Percentiles rank a stretch among this genome's conserved stretches.
Conservation (phyloP, 805 yeast genomes). For the Ogataea henricii region DNA sequence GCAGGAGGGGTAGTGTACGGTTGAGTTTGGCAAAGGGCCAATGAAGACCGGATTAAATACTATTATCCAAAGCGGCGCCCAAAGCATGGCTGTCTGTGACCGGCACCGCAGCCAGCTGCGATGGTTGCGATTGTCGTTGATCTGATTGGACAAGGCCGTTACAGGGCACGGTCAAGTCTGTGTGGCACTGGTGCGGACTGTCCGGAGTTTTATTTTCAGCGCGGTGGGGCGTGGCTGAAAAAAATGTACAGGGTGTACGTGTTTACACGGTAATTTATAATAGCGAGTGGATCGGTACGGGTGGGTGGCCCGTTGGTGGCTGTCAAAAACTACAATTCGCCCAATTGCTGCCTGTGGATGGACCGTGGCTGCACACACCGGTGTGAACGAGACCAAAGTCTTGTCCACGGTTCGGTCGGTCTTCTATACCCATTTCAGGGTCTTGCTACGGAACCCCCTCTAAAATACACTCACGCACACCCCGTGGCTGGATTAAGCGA, state of each 20-base stretch:
- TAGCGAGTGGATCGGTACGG: too few relatives aligned
- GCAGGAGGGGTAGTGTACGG: conserved; percentile 11
- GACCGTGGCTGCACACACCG: too few relatives aligned
- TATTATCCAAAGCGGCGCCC: conserved; percentile 1
- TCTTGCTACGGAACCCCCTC: neutral
- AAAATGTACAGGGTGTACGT: conserved; percentile 1
- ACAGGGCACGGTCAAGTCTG: neutral
- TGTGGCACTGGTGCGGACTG: neutral
- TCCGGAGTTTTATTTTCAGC: neutral
- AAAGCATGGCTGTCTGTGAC: neutral
- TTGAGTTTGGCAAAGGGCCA: conserved; percentile 6
- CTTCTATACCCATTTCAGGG: too few relatives aligned
- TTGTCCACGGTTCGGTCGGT: too few relatives aligned
- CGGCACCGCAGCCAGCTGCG: conserved; percentile 2
- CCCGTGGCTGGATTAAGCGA: conserved; percentile 2
- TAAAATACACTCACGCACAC: neutral
- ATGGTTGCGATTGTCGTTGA: neutral
- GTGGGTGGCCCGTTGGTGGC: too few relatives aligned
- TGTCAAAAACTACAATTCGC: too few relatives aligned
- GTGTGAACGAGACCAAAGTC: too few relatives aligned
- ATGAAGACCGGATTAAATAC: conserved; percentile 11
- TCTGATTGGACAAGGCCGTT: conserved; percentile 2
- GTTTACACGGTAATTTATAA: too few relatives aligned
- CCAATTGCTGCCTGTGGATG: too few relatives aligned
- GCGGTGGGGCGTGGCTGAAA: neutral